Evolutionary conservation across 2,329 filamentous ascomycete genomes (phyloP).

Genomic region (Botrytis pseudocinerea): DNA sequence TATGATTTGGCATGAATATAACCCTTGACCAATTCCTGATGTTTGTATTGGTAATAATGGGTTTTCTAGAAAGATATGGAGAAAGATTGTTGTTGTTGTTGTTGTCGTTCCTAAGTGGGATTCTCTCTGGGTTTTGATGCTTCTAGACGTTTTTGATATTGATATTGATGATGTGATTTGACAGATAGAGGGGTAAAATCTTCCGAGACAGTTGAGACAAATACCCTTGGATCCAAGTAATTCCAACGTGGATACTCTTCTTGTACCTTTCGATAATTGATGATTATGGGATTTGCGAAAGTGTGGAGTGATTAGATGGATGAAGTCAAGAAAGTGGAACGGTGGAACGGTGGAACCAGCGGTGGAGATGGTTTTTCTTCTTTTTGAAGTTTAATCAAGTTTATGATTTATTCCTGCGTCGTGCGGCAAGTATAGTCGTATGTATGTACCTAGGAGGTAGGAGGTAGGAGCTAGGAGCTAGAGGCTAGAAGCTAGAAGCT

Average conservation of each 20-base stretch:
- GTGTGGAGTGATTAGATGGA: slow-evolving; percentile 13
- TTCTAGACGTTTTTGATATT: neutral
- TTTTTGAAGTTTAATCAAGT: neutral
- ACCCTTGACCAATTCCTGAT: neutral
- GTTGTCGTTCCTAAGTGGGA: slow-evolving; percentile 14
- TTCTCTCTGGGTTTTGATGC: neutral
- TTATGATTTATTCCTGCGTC: neutral
- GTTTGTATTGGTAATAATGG: neutral
- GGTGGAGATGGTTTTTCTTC: neutral
- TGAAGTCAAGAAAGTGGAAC: slow-evolving; percentile 10
- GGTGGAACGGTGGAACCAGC: neutral
- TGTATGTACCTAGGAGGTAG: neutral
- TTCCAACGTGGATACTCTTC: neutral
- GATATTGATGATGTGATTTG: slow-evolving; percentile 8
- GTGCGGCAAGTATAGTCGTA: neutral
- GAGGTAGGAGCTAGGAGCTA: neutral
- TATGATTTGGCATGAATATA: slow-evolving; percentile 29
- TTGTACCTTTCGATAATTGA: slow-evolving; percentile 2
- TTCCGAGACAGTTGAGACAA: slow-evolving; percentile 1
- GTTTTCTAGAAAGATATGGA: slow-evolving; percentile 11
- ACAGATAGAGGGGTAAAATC: slow-evolving; percentile 11
- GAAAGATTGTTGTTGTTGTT: neutral
- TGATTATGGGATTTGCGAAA: neutral
- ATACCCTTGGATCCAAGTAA: neutral
- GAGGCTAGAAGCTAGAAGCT: no score